A percentile compares a stretch with the other conserved stretches of the same genome.
Conservation (phyloP, 768 basidiomycete genomes). For the Suillus tomentosus region DNA sequence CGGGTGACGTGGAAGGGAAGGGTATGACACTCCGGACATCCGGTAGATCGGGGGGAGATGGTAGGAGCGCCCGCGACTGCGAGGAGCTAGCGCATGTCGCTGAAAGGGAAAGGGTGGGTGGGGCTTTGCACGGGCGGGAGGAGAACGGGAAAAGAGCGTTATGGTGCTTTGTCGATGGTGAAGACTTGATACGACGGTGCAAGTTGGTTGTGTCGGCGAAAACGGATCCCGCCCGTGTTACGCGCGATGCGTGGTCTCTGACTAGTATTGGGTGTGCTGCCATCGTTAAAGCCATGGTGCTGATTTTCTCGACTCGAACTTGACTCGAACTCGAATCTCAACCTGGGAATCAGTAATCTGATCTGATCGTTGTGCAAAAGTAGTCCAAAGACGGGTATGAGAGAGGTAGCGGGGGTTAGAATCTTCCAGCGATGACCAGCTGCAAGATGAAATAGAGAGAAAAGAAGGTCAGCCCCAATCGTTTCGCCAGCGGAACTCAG, state of each 20-base stretch:
- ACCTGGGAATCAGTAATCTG: background rate
- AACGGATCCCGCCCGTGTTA: conserved; percentile 7
- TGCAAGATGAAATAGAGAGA: conserved; percentile 10
- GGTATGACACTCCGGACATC: conserved; percentile 37
- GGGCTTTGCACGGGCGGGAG: conserved; percentile 33
- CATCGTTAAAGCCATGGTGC: conserved; percentile 6
- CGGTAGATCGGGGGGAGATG: conserved; percentile 26
- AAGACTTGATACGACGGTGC: conserved; percentile 9
- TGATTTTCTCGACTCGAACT: conserved; percentile 8
- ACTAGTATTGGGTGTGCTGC: conserved; percentile 7
- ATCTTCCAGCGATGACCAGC: conserved; percentile 5
- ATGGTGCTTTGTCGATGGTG: conserved; percentile 12
- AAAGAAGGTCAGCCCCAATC: conserved; percentile 5
- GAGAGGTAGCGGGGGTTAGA: background rate
- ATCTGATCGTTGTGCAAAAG: conserved; percentile 1
- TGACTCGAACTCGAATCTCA: background rate
- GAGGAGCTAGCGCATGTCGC: conserved; percentile 28
- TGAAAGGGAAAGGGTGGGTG: conserved; percentile 41
- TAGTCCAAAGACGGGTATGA: background rate
- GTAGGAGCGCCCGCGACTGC: conserved; percentile 16
- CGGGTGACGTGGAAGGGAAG: conserved; percentile 35
- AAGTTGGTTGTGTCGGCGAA: conserved; percentile 12
- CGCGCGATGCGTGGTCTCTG: conserved; percentile 12
- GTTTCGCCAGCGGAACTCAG: conserved; percentile 2
- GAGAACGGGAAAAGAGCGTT: conserved; percentile 23